Percentiles rank a stretch among this genome's conserved stretches.
Evolutionary conservation across 805 yeast species (phyloP).

Genomic region (Candida yuanshanica): DNA sequence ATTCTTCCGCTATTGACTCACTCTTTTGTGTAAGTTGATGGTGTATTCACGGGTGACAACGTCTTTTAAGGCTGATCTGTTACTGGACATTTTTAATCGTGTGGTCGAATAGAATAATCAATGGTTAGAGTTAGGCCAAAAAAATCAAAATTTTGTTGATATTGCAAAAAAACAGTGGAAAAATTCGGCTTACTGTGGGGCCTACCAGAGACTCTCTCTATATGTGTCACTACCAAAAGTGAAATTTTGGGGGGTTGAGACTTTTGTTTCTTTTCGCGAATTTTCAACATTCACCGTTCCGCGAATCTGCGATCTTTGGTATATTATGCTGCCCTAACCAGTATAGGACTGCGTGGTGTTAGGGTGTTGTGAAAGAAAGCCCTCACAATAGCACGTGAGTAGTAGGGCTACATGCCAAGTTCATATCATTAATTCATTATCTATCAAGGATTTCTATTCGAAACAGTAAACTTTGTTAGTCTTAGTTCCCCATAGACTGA

Average conservation of each 20-base stretch:
- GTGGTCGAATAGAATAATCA: background rate
- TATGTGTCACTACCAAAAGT: background rate
- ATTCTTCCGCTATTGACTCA: constrained; percentile 42
- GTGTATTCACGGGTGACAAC: constrained; percentile 99
- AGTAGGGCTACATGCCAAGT: background rate
- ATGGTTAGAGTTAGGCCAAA: background rate
- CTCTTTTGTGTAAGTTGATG: constrained; percentile 99
- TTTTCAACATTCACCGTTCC: background rate
- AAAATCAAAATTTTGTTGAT: background rate
- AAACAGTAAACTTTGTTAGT: constrained; percentile 29
- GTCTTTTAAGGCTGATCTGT: constrained; percentile 87
- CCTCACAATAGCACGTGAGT: background rate
- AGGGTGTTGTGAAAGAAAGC: background rate
- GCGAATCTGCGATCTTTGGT: background rate
- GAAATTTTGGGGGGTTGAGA: background rate
- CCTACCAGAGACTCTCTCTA: background rate
- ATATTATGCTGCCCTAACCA: background rate
- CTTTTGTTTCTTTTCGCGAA: background rate
- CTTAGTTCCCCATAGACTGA: constrained; percentile 22
- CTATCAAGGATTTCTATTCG: constrained; percentile 20
- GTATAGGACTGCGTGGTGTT: background rate
- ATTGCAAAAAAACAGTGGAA: background rate
- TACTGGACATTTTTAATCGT: constrained; percentile 35
- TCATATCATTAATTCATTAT: background rate
- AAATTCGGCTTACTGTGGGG: background rate